A percentile compares a stretch with the other conserved stretches of the same genome.
phyloP scores from a whole-genome alignment of 768 basidiomycete genomes.

The Pulveroboletus frians region DNA sequence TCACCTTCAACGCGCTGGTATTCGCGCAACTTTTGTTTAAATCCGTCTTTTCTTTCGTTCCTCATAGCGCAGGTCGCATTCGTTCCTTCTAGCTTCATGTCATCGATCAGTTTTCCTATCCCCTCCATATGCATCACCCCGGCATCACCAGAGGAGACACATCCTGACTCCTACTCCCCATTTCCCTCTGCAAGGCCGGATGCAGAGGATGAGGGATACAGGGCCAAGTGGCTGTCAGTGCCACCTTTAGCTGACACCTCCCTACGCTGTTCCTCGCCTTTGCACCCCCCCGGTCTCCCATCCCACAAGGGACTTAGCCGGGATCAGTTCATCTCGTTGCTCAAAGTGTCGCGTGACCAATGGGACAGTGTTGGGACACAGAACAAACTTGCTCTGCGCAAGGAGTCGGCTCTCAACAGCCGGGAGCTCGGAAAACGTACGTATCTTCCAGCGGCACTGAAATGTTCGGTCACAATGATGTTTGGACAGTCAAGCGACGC shows the following conservation, averaged over 20 bases:
- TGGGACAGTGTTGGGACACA: slow-evolving; percentile 42
- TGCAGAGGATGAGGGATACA: slow-evolving; percentile 47
- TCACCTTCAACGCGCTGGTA: slow-evolving; percentile 4
- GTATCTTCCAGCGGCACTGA: slow-evolving; percentile 20
- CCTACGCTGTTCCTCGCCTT: slow-evolving; percentile 44
- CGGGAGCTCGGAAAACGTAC: slow-evolving; percentile 72
- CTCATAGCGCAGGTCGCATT: slow-evolving; percentile 53
- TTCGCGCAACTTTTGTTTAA: too few relatives aligned
- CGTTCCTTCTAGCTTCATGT: slow-evolving; percentile 35
- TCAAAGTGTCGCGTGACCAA: slow-evolving; percentile 57
- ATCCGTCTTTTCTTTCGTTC: slow-evolving; percentile 21
- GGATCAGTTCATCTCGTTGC: slow-evolving; percentile 58
- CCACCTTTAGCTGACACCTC: slow-evolving; percentile 30
- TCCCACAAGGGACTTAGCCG: slow-evolving; percentile 51
- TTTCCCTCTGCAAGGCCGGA: slow-evolving; percentile 36
- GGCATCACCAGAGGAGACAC: slow-evolving; percentile 51
- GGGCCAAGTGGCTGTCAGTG: slow-evolving; percentile 53
- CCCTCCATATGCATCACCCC: slow-evolving; percentile 70
- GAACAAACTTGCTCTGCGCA: slow-evolving; percentile 56
- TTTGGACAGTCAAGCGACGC: slow-evolving; percentile 59
- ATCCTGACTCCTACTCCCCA: slow-evolving; percentile 58
- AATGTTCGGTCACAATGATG: background rate
- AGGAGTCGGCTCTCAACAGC: slow-evolving; percentile 66
- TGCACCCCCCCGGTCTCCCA: slow-evolving; percentile 39
- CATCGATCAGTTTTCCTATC: slow-evolving; percentile 38